Conservation (phyloP, 495 filamentous ascomycete species). For the Aspergillus olivimuriae region DNA sequence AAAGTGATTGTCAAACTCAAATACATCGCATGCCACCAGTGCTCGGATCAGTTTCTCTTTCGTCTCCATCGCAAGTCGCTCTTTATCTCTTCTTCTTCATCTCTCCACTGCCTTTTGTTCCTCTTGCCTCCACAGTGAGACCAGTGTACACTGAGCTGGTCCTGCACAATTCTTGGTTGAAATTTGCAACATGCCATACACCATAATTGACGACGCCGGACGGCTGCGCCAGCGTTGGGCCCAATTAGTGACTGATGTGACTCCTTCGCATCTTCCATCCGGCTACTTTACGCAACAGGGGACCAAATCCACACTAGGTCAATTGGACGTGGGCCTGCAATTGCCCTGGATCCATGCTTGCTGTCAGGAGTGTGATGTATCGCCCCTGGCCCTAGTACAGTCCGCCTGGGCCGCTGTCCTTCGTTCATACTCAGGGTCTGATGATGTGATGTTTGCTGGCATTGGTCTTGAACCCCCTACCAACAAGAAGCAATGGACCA, state of each 20-base stretch:
- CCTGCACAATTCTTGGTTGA: slow-evolving; percentile 3
- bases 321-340: slow-evolving; percentile 6
- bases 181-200: slow-evolving; percentile 9
- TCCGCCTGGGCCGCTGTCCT: slow-evolving; percentile 43
- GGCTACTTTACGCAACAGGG: slow-evolving; percentile 6
- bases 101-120: not conserved
- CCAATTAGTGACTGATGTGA: slow-evolving; percentile 12
- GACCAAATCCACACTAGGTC: slow-evolving; percentile 1
- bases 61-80: not conserved
- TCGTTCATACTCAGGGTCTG: slow-evolving; percentile 35
- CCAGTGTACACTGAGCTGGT: slow-evolving; percentile 1
- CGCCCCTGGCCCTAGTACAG: slow-evolving; percentile 34
- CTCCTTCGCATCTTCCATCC: slow-evolving; percentile 11
- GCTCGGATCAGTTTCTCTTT: not conserved
- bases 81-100: not conserved
- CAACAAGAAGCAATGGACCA: slow-evolving; percentile 8
- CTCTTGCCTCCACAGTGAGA: slow-evolving; percentile 6
- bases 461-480: slow-evolving; percentile 10
- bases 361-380: slow-evolving; percentile 30
- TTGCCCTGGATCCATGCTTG: slow-evolving; percentile 15
- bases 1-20: not conserved
- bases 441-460: slow-evolving; percentile 26
- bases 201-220: slow-evolving; percentile 9
- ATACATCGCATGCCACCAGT: not conserved
- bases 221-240: slow-evolving; percentile 13